Percentiles rank a stretch among this genome's conserved stretches.
phyloP scores from a whole-genome alignment of 352 stramenopile species.

The Peronospora destructor region DNA sequence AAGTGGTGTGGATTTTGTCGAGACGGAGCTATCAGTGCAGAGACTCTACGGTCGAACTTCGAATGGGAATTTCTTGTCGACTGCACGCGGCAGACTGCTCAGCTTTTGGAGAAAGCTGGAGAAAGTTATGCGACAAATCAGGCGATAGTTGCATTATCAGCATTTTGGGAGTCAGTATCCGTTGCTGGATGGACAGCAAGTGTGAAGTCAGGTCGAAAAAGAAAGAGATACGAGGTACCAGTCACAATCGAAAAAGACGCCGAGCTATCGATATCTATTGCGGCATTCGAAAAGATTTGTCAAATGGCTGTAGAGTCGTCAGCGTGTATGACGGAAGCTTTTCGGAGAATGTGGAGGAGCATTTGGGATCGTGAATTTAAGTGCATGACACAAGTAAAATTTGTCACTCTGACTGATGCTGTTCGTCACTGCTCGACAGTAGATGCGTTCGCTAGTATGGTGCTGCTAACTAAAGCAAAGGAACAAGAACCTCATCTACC shows the following conservation, averaged over 20 bases:
- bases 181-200: slow-evolving; percentile 4
- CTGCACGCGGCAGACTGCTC: slow-evolving; percentile 16
- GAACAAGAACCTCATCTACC: slow-evolving; percentile 7
- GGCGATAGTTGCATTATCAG: slow-evolving; percentile 16
- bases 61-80: slow-evolving; percentile 24
- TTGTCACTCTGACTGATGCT: slow-evolving; percentile 17
- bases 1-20: slow-evolving; percentile 25
- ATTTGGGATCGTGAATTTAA: slow-evolving; percentile 33
- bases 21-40: slow-evolving; percentile 11
- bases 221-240: slow-evolving; percentile 11
- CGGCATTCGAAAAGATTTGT: slow-evolving; percentile 16
- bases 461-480: background rate
- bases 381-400: slow-evolving; percentile 3
- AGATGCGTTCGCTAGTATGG: slow-evolving; percentile 25
- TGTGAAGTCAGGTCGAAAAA: slow-evolving; percentile 6
- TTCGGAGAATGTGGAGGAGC: slow-evolving; percentile 25
- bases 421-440: slow-evolving; percentile 33
- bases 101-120: slow-evolving; percentile 16
- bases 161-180: slow-evolving; percentile 19
- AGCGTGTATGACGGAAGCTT: background rate
- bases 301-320: background rate
- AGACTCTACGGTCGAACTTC: slow-evolving; percentile 11
- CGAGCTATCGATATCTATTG: slow-evolving; percentile 9
- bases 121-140: slow-evolving; percentile 20
- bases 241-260: slow-evolving; percentile 4